phyloP scores from a whole-genome alignment of 495 filamentous ascomycete species.

The Podospora appendiculata region DNA sequence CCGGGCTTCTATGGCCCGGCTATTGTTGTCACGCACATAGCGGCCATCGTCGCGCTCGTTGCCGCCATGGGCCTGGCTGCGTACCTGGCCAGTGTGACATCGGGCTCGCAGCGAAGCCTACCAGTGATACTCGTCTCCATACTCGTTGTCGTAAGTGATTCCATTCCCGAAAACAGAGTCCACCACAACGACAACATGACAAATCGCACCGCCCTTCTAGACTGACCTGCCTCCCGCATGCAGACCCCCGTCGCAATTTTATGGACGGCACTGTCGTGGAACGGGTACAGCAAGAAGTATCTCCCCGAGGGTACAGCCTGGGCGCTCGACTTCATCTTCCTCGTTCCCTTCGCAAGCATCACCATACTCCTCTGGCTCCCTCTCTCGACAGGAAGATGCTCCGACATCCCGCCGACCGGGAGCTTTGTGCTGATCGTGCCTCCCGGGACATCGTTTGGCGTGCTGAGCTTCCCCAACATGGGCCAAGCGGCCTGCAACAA shows the following conservation, averaged over 20 bases:
- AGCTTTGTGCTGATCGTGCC: background rate
- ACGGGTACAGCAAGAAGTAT: background rate
- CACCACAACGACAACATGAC: no score
- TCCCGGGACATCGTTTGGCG: background rate
- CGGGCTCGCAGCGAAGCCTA: background rate
- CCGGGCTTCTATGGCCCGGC: constrained; percentile 6
- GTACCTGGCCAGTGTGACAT: constrained; percentile 2
- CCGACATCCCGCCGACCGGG: background rate
- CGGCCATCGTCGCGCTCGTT: background rate
- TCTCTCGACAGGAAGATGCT: background rate
- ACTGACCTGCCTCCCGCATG: no score
- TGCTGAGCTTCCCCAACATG: background rate
- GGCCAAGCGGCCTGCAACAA: constrained; percentile 4
- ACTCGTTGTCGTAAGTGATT: constrained; percentile 3
- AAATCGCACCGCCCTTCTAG: no score
- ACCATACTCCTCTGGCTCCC: background rate
- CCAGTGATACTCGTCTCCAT: background rate
- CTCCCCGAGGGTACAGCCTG: background rate
- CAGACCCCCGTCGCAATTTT: background rate
- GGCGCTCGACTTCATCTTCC: background rate
- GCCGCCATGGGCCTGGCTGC: constrained; percentile 2
- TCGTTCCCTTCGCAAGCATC: background rate
- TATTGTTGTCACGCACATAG: constrained; percentile 2
- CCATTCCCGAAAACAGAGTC: background rate
- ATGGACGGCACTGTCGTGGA: background rate